Conservation (phyloP, 2,329 filamentous ascomycete genomes). For the Zasmidium cellare region DNA sequence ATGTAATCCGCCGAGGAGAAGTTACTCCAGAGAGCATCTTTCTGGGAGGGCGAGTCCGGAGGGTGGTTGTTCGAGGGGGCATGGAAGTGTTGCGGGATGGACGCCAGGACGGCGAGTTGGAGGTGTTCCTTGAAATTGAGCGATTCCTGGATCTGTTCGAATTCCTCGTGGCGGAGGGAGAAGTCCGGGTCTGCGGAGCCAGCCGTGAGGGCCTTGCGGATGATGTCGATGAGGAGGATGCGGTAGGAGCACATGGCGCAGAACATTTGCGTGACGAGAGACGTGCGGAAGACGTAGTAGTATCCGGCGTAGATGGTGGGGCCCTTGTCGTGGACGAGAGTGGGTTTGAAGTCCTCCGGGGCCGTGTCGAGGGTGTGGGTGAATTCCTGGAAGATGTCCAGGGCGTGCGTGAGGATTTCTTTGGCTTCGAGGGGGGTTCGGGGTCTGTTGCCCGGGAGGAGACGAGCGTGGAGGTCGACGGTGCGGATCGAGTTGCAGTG, state of each 20-base stretch:
- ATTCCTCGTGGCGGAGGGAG: conserved; percentile 5
- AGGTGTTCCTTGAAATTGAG: conserved; percentile 7
- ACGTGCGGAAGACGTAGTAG: conserved; percentile 19
- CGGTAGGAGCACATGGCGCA: conserved; percentile 15
- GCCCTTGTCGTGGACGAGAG: conserved; percentile 7
- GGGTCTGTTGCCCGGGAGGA: conserved; percentile 17
- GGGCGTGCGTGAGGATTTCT: conserved; percentile 7
- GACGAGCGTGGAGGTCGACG: conserved; percentile 14
- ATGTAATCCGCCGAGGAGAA: conserved; percentile 12
- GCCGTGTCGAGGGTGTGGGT: conserved; percentile 13
- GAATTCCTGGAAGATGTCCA: conserved; percentile 13
- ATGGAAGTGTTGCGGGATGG: conserved; percentile 15
- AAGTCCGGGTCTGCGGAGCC: not conserved
- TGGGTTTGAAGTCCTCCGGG: conserved; percentile 13
- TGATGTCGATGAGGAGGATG: conserved; percentile 16
- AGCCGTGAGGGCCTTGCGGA: conserved; percentile 13
- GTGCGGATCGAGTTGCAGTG: conserved; percentile 10
- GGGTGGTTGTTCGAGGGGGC: conserved; percentile 5
- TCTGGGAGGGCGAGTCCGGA: not conserved
- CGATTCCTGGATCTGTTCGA: conserved; percentile 9
- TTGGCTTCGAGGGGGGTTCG: conserved; percentile 5
- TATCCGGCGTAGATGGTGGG: conserved; percentile 14
- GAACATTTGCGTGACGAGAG: conserved; percentile 16
- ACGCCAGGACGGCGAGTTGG: conserved; percentile 14
- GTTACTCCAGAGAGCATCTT: conserved; percentile 1